These are phyloP conservation scores for Psilocybe subaeruginosa DNA, from an alignment of 768 basidiomycete genomes.

Conservation along the genomic window DNA sequence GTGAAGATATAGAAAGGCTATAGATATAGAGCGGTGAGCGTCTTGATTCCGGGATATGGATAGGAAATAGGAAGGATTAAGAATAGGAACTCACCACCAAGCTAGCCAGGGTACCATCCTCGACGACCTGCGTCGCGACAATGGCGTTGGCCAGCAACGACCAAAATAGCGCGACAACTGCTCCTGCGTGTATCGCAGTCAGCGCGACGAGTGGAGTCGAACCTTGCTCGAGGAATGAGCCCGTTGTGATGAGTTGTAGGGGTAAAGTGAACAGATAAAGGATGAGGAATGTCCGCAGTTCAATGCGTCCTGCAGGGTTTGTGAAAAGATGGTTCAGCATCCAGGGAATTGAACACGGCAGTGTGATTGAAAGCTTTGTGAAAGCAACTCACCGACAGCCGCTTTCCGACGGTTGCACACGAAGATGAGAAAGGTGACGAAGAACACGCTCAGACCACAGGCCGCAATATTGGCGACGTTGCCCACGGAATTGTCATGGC, in stretches of 20 bases:
- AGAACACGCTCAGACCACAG: constrained; percentile 73
- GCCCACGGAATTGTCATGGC: constrained; percentile 62
- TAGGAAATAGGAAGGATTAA: background rate
- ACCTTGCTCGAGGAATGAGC: constrained; percentile 80
- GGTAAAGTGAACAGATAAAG: constrained; percentile 74
- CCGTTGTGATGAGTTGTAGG: constrained; percentile 82
- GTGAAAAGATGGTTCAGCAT: background rate
- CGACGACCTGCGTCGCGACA: constrained; percentile 88
- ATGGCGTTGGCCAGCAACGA: constrained; percentile 73
- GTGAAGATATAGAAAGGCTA: constrained; percentile 68
- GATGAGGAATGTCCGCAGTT: constrained; percentile 67
- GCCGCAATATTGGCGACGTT: constrained; percentile 87
- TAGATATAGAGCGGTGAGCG: background rate
- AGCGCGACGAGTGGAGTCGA: constrained; percentile 68
- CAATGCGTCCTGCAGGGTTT: constrained; percentile 55
- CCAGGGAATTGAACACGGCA: background rate
- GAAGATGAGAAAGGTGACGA: constrained; percentile 59
- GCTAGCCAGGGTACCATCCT: constrained; percentile 82
- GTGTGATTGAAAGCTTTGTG: background rate
- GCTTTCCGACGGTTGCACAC: constrained; percentile 72
- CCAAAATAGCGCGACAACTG: constrained; percentile 83
- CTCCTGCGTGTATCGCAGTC: constrained; percentile 78
- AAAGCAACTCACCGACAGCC: constrained; percentile 64
- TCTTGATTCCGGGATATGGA: background rate
- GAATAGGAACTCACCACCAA: constrained; percentile 52